These are phyloP conservation scores for Xylaria sp. DNA, from an alignment of 2,329 filamentous ascomycete species.

Conservation along the genomic window DNA sequence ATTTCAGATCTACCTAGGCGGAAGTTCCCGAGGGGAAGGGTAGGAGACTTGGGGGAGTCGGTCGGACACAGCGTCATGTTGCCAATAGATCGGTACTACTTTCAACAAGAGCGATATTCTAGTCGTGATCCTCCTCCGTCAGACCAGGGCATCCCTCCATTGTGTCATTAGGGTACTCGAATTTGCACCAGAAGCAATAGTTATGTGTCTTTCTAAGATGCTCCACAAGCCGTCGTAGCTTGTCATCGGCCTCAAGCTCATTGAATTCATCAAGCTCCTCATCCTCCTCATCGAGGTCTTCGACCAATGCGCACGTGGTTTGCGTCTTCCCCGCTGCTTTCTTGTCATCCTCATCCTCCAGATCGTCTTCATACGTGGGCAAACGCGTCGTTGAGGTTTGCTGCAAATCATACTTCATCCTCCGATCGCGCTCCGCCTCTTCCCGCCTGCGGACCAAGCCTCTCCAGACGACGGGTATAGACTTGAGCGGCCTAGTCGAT, in stretches of 20 bases:
- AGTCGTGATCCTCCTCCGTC: slow-evolving; percentile 84
- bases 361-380: slow-evolving; percentile 73
- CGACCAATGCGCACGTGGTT: slow-evolving; percentile 67
- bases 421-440: slow-evolving; percentile 73
- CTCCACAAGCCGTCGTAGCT: slow-evolving; percentile 71
- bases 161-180: slow-evolving; percentile 73
- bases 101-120: background rate
- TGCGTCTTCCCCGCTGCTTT: slow-evolving; percentile 70
- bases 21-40: background rate
- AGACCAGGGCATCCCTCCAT: slow-evolving; percentile 92
- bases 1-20: background rate
- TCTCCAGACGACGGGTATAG: slow-evolving; percentile 82
- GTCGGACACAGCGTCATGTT: background rate
- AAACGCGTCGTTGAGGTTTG: slow-evolving; percentile 69
- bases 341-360: slow-evolving; percentile 78
- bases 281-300: slow-evolving; percentile 81
- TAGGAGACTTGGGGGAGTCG: background rate
- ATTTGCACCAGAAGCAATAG: slow-evolving; percentile 99
- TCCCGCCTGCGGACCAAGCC: slow-evolving; percentile 76
- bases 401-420: slow-evolving; percentile 72
- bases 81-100: background rate
- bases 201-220: slow-evolving; percentile 75
- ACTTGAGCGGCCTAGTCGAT: slow-evolving; percentile 64
- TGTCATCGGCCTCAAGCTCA: slow-evolving; percentile 71
- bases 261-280: slow-evolving; percentile 83